Evolutionary conservation across 805 yeast genomes (phyloP).

Genomic region (Ogataea nakhonphanomensis): DNA sequence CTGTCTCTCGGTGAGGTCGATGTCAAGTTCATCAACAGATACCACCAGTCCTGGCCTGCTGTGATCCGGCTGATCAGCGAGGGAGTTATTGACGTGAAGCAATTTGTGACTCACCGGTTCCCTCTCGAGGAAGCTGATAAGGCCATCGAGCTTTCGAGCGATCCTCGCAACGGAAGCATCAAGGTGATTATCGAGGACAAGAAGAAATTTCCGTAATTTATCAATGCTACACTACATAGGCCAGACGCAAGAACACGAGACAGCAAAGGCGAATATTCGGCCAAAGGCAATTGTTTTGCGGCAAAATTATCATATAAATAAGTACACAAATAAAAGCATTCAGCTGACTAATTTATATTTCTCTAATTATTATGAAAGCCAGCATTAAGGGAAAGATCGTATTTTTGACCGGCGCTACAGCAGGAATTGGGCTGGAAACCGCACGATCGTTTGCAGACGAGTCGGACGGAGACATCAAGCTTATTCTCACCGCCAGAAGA

Average conservation of each 20-base stretch:
- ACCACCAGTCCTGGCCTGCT: conserved; percentile 57
- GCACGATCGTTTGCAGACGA: conserved; percentile 50
- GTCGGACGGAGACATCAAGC: conserved; percentile 64
- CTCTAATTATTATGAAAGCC: neutral
- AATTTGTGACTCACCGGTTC: conserved; percentile 49
- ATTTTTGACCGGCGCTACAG: conserved; percentile 44
- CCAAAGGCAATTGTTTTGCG: neutral
- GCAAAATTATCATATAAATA: too few relatives aligned
- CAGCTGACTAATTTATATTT: neutral
- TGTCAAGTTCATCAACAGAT: conserved; percentile 50
- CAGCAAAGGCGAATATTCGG: neutral
- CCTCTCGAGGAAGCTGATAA: conserved; percentile 43
- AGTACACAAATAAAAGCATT: too few relatives aligned
- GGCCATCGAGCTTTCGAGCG: conserved; percentile 40
- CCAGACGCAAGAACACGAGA: neutral
- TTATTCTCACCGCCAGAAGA: conserved; percentile 79
- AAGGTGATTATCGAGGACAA: conserved; percentile 44
- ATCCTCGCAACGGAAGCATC: conserved; percentile 43
- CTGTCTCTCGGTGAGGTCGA: conserved; percentile 50
- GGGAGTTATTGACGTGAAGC: conserved; percentile 41
- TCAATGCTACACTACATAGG: neutral
- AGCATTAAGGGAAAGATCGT: conserved; percentile 13
- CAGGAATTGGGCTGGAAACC: conserved; percentile 48
- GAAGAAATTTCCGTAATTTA: neutral
- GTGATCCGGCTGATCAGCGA: conserved; percentile 46